Evolutionary conservation across 345 rosid genomes (phyloP).

Genomic region (Dipteronia dyeriana): DNA sequence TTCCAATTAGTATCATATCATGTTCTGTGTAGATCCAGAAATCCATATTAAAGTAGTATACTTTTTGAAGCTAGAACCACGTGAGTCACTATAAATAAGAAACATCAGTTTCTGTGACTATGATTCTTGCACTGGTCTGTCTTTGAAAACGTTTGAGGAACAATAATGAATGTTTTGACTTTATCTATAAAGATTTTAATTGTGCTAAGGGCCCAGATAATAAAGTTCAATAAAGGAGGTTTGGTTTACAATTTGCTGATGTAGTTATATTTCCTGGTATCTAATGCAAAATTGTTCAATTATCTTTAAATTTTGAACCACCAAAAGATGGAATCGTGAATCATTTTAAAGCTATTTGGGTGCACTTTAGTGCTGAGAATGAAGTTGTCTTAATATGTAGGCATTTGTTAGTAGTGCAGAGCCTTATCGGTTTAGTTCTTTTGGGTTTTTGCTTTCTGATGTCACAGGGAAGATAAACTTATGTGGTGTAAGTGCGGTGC

Average conservation of each 20-base stretch:
- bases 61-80: background rate
- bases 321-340: background rate
- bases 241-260: background rate
- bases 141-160: background rate
- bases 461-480: background rate
- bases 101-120: background rate
- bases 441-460: background rate
- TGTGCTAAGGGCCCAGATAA: background rate
- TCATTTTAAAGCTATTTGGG: no score
- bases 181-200: background rate
- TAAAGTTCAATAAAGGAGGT: background rate
- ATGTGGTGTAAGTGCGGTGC: background rate
- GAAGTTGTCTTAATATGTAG: no score
- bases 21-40: background rate
- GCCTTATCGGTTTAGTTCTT: background rate
- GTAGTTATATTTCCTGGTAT: background rate
- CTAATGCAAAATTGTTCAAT: constrained; percentile 2
- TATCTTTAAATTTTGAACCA: background rate
- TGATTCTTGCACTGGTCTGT: background rate
- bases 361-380: no score
- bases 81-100: background rate
- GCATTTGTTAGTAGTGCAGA: no score
- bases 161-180: background rate
- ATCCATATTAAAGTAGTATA: background rate
- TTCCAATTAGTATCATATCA: background rate